phyloP scores from a whole-genome alignment of 495 filamentous ascomycete genomes.

The Polyplosphaeria fusca region DNA sequence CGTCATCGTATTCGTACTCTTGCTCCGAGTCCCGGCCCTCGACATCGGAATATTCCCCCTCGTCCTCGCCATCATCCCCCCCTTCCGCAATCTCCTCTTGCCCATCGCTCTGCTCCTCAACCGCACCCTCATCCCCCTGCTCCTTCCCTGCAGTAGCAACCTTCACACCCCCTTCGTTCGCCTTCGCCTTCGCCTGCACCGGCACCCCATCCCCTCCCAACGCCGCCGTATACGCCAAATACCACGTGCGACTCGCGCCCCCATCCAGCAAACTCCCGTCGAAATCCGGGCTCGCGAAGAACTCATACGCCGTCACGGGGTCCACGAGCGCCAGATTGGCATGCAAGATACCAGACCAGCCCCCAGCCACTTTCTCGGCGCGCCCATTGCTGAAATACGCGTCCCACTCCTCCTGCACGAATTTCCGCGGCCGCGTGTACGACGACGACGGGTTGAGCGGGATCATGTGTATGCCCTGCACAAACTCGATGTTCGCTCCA shows the following conservation, averaged over 20 bases:
- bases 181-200: neutral
- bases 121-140: neutral
- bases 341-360: slow-evolving; percentile 83
- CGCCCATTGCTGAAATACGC: slow-evolving; percentile 65
- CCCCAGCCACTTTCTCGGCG: slow-evolving; percentile 60
- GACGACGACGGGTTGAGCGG: slow-evolving; percentile 72
- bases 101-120: neutral
- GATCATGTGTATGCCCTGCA: slow-evolving; percentile 96
- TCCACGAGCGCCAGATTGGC: slow-evolving; percentile 79
- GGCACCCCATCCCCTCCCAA: slow-evolving; percentile 8
- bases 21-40: neutral
- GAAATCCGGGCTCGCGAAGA: slow-evolving; percentile 68
- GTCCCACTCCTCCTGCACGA: slow-evolving; percentile 84
- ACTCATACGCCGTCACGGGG: slow-evolving; percentile 64
- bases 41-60: neutral
- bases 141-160: slow-evolving; percentile 65
- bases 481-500: slow-evolving; percentile 71
- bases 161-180: neutral
- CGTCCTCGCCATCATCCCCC: neutral
- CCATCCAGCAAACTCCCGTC: slow-evolving; percentile 69
- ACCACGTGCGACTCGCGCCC: slow-evolving; percentile 85
- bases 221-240: slow-evolving; percentile 75
- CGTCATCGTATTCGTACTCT: neutral
- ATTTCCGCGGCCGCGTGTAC: slow-evolving; percentile 62
- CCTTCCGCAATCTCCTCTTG: neutral